Base-by-base conservation (phyloP, 176 grass and related monocot species). In the Eleusine indica region DNA sequence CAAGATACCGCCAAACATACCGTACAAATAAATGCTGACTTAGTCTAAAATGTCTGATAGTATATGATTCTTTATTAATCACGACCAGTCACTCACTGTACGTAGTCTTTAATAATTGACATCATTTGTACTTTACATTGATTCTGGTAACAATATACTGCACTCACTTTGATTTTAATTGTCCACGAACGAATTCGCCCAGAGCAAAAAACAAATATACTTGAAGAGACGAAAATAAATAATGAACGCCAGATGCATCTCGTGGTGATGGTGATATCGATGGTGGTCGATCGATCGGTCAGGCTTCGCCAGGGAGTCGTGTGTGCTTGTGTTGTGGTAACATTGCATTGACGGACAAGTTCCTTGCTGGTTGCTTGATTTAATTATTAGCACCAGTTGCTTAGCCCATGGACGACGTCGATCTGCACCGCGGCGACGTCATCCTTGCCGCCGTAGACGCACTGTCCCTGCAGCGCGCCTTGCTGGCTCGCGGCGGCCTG, bases 311-410 rank as follows among this genome's bases (percentile, higher is more conserved):
- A 70, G 63, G 63, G 60, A 77, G 53, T 74, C 70, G 53, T 28
- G 53, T 28, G 58, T 62, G 58, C n/a, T 25, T 62, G 57, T 28
- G 19, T 9, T 58, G 19, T n/a, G 9, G 56, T 11, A 7, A 58
- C 5, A 35, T 11, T 8, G n/a, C 5, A 35, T 1, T 63, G 43
- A n/a, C 32, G 32, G 32, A n/a, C 56, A n/a, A n/a, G 25, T 66
- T 69, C 15, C 77, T 66, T 69, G 10, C 77, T 66, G 38, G 29
- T 49, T 15, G 51, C 51, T 53, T 72, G 30, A 21, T 29, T 78
- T n/a, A 12, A 53, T 48, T 83, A 53, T 48, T 83, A 90, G 84
- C 84, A 80, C 88, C 88, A 90, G 63, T 84, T 83, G 80, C 84
- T 75, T 64, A 90, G 75, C 16, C 88, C 64, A 28, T 87, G 84